Conservation (phyloP, 31 red algal species). For the Bonnemaisonia californica region DNA sequence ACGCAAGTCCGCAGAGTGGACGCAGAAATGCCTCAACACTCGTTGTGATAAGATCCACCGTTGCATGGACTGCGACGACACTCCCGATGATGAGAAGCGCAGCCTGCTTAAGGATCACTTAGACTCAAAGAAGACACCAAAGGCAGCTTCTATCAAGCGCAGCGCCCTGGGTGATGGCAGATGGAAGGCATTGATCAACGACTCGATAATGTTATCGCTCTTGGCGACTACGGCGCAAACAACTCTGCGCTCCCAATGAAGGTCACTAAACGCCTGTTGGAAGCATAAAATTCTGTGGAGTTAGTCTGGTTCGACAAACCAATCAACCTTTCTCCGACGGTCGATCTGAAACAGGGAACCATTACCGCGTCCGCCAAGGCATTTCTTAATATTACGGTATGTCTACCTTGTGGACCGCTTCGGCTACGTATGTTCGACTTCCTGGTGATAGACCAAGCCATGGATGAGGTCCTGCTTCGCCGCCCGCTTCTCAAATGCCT, state of each 20-base stretch:
- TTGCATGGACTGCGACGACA: neutral
- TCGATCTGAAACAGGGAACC: neutral
- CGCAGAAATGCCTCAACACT: neutral
- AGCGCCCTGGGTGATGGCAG: constrained; percentile 11
- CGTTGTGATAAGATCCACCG: neutral
- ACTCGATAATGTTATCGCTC: constrained; percentile 18
- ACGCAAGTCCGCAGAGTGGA: constrained; percentile 16
- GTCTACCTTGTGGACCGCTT: constrained; percentile 15
- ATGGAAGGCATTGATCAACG: constrained; percentile 21
- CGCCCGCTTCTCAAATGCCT: constrained; percentile 17
- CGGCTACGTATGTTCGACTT: constrained; percentile 36
- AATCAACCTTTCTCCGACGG: constrained; percentile 11
- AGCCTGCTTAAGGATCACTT: neutral
- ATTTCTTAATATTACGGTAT: constrained; percentile 23
- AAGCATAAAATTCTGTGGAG: neutral
- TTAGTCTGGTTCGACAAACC: neutral
- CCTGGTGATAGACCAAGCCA: constrained; percentile 24
- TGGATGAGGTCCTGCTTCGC: constrained; percentile 31
- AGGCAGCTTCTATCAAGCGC: neutral
- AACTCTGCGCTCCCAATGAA: constrained; percentile 13
- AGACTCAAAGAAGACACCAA: constrained; percentile 5
- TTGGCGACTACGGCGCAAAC: constrained; percentile 43
- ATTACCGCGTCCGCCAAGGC: constrained; percentile 19
- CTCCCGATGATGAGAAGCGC: neutral
- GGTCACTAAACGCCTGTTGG: neutral